Evolutionary conservation across 2,329 filamentous ascomycete species (phyloP), one percentile per base, ranked within the genome.

Genomic region (Fusarium keratoplasticum): DNA sequence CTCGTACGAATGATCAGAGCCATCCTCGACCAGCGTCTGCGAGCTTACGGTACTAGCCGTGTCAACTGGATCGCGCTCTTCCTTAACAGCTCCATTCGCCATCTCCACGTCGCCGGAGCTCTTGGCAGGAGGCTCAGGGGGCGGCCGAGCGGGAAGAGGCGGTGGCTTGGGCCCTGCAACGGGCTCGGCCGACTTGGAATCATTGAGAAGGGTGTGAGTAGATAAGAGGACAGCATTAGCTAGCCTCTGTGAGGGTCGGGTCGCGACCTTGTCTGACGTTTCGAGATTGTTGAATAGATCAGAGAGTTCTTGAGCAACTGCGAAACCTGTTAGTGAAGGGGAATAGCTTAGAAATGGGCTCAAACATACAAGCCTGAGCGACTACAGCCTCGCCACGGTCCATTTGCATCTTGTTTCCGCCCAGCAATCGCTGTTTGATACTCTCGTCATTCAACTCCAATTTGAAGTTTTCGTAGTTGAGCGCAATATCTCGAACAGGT

Each of bases 141-240:
- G 83, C 20, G 86, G 86, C 8, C 87, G 84, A 8, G 84, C 83
- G 6, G 88, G 88, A 3, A 90, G 80, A 4, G 88, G 87, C 0
- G 88, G 88, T 3, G 87, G 85, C 16, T 80, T 74, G 5, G 76
- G 36, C 6, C 74, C 72, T 7, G 67, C 54, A 14, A 76, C 62
- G 8, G 75, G 38, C 57, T 82, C 80, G 5, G 73, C 58, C 13
- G 77, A 74, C 63, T 82, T 82, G 1, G 78, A 64, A 29, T 80
- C 79, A 27, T 80, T 80, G 6, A 84, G 77, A 6, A 84, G 76
- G 2, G 82, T 82, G 47, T 82, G 82, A 0, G 85, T 87, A 4
- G 86, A 86, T 2, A 94, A 89, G 25, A 98, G 86, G 1, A 95
- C 95, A 42, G 95, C 89, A 59, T 95, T 92, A 29, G 95, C 95